Conservation (phyloP, 371 early-diverging fungal species). For the Apophysomyces ossiformis region DNA sequence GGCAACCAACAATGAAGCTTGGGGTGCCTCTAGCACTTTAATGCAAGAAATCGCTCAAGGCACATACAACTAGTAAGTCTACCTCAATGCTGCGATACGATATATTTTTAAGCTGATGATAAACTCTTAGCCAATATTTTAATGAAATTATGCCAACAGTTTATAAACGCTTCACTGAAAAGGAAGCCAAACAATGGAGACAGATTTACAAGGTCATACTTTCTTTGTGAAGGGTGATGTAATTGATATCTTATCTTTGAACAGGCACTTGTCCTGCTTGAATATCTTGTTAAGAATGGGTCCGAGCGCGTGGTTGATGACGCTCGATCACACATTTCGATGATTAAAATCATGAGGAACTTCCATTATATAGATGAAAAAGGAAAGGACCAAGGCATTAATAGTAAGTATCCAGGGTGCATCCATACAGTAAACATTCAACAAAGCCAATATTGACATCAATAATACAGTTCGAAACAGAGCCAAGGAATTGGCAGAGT, state of each 20-base stretch:
- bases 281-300: slow-evolving; percentile 95
- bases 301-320: slow-evolving; percentile 91
- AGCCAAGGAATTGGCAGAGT: slow-evolving; percentile 87
- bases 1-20: slow-evolving; percentile 84
- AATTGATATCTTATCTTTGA: neutral
- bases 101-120: neutral
- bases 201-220: slow-evolving; percentile 91
- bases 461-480: slow-evolving; percentile 79
- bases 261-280: slow-evolving; percentile 87
- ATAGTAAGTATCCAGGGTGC: slow-evolving; percentile 59
- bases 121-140: slow-evolving; percentile 74
- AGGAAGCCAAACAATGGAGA: slow-evolving; percentile 87
- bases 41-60: slow-evolving; percentile 91
- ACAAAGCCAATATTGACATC: neutral
- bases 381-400: slow-evolving; percentile 96
- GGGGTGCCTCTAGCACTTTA: slow-evolving; percentile 93
- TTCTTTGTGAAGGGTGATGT: neutral
- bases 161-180: slow-evolving; percentile 85
- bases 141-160: slow-evolving; percentile 94
- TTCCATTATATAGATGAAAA: slow-evolving; percentile 89
- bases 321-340: slow-evolving; percentile 81
- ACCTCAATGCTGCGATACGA: neutral
- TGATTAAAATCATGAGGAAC: slow-evolving; percentile 82
- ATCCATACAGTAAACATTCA: neutral
- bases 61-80: slow-evolving; percentile 76